phyloP scores from a whole-genome alignment of 2,329 filamentous ascomycete species.

The Nemania abortiva region DNA sequence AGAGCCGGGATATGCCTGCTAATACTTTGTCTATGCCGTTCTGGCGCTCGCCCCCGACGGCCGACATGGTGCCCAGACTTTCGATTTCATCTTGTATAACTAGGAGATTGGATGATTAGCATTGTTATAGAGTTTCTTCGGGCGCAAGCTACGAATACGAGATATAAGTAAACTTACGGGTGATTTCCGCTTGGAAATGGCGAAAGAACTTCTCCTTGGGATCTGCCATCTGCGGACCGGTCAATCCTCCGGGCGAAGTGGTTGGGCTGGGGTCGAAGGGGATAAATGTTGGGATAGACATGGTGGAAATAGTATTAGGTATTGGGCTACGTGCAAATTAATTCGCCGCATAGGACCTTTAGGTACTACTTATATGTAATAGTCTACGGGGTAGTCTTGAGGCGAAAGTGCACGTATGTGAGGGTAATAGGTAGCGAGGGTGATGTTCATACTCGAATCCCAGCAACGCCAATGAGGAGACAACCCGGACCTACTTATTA shows the following conservation, averaged over 20 bases:
- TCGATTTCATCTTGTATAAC: conserved; percentile 82
- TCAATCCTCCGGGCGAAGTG: conserved; percentile 42
- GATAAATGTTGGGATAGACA: conserved; percentile 44
- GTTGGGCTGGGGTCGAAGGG: conserved; percentile 43
- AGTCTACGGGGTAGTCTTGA: neutral
- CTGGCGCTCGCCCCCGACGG: conserved; percentile 78
- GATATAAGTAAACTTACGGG: conserved; percentile 61
- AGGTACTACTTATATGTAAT: conserved; percentile 7
- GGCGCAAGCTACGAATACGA: neutral
- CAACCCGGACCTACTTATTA: conserved; percentile 29
- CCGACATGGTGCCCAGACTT: conserved; percentile 71
- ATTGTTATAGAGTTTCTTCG: conserved; percentile 5
- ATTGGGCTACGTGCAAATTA: neutral
- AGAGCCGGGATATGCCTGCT: conserved; percentile 81
- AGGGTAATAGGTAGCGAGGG: neutral
- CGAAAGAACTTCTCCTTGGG: conserved; percentile 85
- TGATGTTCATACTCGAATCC: neutral
- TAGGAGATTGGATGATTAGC: conserved; percentile 53
- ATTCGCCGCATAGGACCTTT: neutral
- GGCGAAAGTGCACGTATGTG: neutral
- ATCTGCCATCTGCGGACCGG: conserved; percentile 55
- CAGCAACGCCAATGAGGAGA: neutral
- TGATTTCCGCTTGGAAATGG: conserved; percentile 82
- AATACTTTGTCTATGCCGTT: conserved; percentile 86
- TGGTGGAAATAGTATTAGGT: conserved; percentile 28